phyloP scores from a whole-genome alignment of 2,329 filamentous ascomycete species.

The Phyllosticta ampelicida region DNA sequence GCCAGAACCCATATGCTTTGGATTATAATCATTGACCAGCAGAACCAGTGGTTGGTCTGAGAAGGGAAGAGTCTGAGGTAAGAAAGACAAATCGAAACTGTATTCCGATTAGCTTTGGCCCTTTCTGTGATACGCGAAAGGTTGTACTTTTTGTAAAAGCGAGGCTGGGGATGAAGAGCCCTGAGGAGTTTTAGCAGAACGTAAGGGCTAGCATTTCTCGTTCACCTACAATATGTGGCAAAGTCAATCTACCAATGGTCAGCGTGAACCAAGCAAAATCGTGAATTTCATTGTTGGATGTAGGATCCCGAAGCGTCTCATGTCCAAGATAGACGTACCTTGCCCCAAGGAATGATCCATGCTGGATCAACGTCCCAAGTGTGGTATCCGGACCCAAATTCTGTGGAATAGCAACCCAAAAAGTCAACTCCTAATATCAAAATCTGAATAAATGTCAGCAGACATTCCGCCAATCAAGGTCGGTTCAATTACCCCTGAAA shows the following conservation, averaged over 20 bases:
- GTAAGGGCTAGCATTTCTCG: background rate
- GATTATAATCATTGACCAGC: slow-evolving; percentile 17
- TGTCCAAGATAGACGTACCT: background rate
- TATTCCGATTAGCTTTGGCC: slow-evolving; percentile 11
- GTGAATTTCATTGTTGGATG: slow-evolving; percentile 2
- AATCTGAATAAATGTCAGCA: background rate
- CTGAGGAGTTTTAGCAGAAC: slow-evolving; percentile 5
- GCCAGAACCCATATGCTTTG: slow-evolving; percentile 15
- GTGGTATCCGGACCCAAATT: slow-evolving; percentile 21
- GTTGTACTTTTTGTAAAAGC: slow-evolving; percentile 18
- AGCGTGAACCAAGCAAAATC: slow-evolving; percentile 15
- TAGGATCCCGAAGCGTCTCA: background rate
- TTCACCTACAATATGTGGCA: slow-evolving; percentile 3
- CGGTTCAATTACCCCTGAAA: slow-evolving; percentile 15
- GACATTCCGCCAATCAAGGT: background rate
- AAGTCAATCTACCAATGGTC: slow-evolving; percentile 10
- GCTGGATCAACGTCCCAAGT: slow-evolving; percentile 14
- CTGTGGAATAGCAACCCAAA: slow-evolving; percentile 19
- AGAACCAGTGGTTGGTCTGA: slow-evolving; percentile 20
- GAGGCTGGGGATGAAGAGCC: slow-evolving; percentile 18
- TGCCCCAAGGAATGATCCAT: slow-evolving; percentile 5
- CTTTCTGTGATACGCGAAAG: slow-evolving; percentile 13
- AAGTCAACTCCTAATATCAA: slow-evolving; percentile 17
- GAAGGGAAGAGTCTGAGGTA: slow-evolving; percentile 20
- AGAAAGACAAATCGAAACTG: slow-evolving; percentile 1